phyloP scores from a whole-genome alignment of 2,329 filamentous ascomycete species.

The Huntiella abstrusa region DNA sequence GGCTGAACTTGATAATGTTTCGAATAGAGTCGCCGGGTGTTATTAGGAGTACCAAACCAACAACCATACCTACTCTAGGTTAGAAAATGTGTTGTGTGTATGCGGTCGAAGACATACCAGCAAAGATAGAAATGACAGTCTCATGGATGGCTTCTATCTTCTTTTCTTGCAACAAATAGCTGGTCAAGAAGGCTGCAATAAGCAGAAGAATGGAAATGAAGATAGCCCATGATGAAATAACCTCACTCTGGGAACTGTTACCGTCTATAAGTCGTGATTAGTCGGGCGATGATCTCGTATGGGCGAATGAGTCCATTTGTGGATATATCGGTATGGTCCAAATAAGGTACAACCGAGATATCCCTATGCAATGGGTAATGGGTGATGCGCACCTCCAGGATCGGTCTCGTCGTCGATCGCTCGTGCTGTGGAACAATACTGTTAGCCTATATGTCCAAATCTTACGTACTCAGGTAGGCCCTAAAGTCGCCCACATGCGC shows the following conservation, averaged over 20 bases:
- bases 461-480: background rate
- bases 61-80: slow-evolving; percentile 58
- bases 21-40: slow-evolving; percentile 68
- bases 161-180: slow-evolving; percentile 89
- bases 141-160: slow-evolving; percentile 97
- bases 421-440: slow-evolving; percentile 9
- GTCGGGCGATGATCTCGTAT: background rate
- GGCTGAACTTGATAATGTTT: slow-evolving; percentile 87
- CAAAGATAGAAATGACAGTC: slow-evolving; percentile 96
- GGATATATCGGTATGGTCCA: no score
- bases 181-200: slow-evolving; percentile 87
- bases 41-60: slow-evolving; percentile 73
- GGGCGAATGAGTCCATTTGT: no score
- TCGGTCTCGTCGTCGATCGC: slow-evolving; percentile 12
- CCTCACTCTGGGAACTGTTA: slow-evolving; percentile 79
- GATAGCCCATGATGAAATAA: slow-evolving; percentile 88
- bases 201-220: slow-evolving; percentile 92
- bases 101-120: slow-evolving; percentile 34
- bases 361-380: background rate
- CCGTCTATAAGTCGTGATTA: slow-evolving; percentile 24
- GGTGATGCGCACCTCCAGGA: slow-evolving; percentile 12
- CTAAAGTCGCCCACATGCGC: background rate
- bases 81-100: background rate
- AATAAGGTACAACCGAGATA: no score
- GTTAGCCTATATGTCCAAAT: slow-evolving; percentile 5